A percentile compares a stretch with the other conserved stretches of the same genome.
Conservation (phyloP, 805 yeast species). For the Cyberlindnera suaveolens region DNA sequence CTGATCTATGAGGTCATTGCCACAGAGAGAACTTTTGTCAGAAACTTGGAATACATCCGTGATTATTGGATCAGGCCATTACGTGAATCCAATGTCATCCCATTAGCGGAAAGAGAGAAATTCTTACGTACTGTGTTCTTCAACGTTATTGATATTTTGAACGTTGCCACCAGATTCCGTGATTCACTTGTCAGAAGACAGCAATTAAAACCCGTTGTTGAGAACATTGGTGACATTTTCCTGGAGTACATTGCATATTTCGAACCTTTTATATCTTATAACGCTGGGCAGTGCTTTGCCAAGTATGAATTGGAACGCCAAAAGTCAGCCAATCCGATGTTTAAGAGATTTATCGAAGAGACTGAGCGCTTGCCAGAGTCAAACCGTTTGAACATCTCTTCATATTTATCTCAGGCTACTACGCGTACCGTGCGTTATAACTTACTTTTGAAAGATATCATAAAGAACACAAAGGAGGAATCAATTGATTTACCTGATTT, state of each 20-base stretch:
- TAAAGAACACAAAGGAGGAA: conserved; percentile 75
- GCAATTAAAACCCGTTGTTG: conserved; percentile 76
- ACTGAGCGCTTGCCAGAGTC: conserved; percentile 81
- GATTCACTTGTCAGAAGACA: conserved; percentile 88
- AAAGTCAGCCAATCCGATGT: conserved; percentile 80
- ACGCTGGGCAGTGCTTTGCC: conserved; percentile 93
- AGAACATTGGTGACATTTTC: conserved; percentile 81
- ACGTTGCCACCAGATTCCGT: conserved; percentile 77
- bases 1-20: conserved; percentile 89
- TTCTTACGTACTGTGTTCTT: conserved; percentile 89
- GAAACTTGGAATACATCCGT: conserved; percentile 85
- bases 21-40: conserved; percentile 92
- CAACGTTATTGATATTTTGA: conserved; percentile 80
- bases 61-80: conserved; percentile 93
- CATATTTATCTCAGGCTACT: conserved; percentile 91
- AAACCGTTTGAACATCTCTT: conserved; percentile 84
- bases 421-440: conserved; percentile 96
- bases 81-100: conserved; percentile 79
- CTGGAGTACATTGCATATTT: conserved; percentile 78
- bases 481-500: conserved; percentile 57
- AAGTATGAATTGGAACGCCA: conserved; percentile 94
- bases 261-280: conserved; percentile 89
- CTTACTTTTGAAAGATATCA: conserved; percentile 69
- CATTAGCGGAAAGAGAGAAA: conserved; percentile 82
- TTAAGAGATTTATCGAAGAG: conserved; percentile 91